Conservation (phyloP, 306 rosid genomes). For the Fragaria ananassa region DNA sequence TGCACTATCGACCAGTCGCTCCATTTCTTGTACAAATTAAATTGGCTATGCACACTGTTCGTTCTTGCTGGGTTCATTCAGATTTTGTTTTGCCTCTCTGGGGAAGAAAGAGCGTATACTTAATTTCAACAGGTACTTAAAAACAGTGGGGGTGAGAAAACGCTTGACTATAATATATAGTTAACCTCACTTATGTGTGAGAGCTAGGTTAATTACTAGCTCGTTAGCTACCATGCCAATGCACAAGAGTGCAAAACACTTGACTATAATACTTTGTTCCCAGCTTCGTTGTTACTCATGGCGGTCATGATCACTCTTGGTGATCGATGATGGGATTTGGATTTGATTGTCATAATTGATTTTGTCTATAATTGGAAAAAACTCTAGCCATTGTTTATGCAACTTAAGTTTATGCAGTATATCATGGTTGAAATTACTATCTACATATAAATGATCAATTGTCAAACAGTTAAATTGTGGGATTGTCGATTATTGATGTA, state of each 20-base stretch:
- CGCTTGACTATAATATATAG: too few relatives aligned
- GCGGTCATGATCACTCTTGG: background rate
- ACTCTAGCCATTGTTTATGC: background rate
- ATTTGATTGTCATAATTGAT: background rate
- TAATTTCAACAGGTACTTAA: background rate
- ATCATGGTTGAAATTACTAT: background rate
- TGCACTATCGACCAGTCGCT: background rate
- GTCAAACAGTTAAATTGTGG: background rate
- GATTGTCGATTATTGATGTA: background rate
- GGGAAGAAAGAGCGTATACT: background rate
- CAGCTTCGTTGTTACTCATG: background rate
- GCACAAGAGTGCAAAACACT: background rate
- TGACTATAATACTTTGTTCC: background rate
- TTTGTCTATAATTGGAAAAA: background rate
- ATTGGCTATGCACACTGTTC: background rate
- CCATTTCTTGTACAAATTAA: background rate
- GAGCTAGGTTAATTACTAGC: too few relatives aligned
- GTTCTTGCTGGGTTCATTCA: background rate
- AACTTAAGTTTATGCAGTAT: background rate
- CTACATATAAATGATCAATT: background rate
- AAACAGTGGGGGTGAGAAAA: background rate
- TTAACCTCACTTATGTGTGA: too few relatives aligned
- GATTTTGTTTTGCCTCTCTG: background rate
- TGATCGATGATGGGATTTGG: background rate
- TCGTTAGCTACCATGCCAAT: too few relatives aligned